Conservation (phyloP, 768 basidiomycete species). For the Punctularia strigosozonata region DNA sequence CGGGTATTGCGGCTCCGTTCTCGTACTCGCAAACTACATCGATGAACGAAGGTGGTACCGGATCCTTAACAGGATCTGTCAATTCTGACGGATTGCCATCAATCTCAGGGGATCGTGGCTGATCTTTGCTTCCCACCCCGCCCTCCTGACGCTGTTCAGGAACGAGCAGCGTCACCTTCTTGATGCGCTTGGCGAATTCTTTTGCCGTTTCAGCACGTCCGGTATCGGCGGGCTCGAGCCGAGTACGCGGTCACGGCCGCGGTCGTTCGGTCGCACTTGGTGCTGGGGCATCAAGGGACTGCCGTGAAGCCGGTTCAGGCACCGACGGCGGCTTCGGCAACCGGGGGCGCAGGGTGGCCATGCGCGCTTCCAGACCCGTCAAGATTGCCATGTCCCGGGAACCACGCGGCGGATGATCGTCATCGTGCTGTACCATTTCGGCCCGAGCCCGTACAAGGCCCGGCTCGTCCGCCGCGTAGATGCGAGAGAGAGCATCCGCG, state of each 20-base stretch:
- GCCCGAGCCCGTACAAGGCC: not conserved
- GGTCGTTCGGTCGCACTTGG: no score
- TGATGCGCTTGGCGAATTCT: not conserved
- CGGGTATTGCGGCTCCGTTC: not conserved
- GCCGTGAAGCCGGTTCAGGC: not conserved
- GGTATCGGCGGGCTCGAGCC: not conserved
- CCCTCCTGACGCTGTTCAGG: not conserved
- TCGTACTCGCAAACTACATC: not conserved
- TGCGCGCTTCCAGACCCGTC: not conserved
- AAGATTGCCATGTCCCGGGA: not conserved
- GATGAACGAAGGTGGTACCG: not conserved
- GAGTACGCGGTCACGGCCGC: no score
- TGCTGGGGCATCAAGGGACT: not conserved
- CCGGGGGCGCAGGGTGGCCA: not conserved
- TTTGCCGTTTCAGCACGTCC: not conserved
- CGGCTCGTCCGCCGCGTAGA: not conserved
- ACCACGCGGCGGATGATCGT: not conserved
- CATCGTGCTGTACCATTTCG: not conserved
- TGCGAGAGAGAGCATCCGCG: slow-evolving; percentile 11
- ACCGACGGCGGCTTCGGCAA: not conserved
- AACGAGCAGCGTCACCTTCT: not conserved
- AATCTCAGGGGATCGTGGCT: not conserved
- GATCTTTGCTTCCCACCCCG: not conserved
- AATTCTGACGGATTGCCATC: not conserved
- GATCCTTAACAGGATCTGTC: not conserved